A percentile compares a stretch with the other conserved stretches of the same genome.
Evolutionary conservation across 805 yeast genomes (phyloP).

Genomic region (Myxozyma udenii): DNA sequence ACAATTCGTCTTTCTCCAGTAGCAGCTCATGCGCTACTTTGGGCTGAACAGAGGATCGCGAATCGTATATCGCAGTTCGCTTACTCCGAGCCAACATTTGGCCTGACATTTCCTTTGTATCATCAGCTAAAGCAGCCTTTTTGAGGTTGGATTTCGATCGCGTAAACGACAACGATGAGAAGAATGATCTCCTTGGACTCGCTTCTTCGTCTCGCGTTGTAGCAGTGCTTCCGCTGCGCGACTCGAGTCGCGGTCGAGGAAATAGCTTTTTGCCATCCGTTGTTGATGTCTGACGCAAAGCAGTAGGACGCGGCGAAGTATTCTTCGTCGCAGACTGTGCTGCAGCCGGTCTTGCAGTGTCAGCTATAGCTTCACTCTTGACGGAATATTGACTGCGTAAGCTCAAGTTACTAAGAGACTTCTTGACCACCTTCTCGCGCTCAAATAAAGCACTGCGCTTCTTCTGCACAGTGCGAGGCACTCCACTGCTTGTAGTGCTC

Average conservation of each 20-base stretch:
- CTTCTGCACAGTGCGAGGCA: slow-evolving; percentile 10
- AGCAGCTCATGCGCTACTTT: no score
- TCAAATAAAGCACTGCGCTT: slow-evolving; percentile 27
- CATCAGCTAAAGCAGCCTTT: background rate
- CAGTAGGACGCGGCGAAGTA: slow-evolving; percentile 1
- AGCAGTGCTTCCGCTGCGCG: no score
- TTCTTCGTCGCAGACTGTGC: background rate
- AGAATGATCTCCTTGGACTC: slow-evolving; percentile 6
- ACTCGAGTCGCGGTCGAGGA: background rate
- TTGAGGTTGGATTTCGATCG: slow-evolving; percentile 6
- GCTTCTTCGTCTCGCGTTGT: no score
- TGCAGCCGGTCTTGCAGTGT: background rate
- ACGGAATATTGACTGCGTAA: slow-evolving; percentile 20
- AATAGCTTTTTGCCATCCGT: background rate
- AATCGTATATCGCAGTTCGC: background rate
- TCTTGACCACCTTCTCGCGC: slow-evolving; percentile 23
- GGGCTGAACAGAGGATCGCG: no score
- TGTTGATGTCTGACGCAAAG: background rate
- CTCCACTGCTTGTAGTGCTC: background rate
- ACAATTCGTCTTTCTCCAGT: no score
- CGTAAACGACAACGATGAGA: slow-evolving; percentile 12
- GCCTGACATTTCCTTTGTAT: background rate
- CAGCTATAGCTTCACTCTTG: slow-evolving; percentile 1
- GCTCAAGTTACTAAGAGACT: slow-evolving; percentile 26
- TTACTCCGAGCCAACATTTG: background rate